phyloP scores from a whole-genome alignment of 345 rosid genomes.

The Litchi chinensis region DNA sequence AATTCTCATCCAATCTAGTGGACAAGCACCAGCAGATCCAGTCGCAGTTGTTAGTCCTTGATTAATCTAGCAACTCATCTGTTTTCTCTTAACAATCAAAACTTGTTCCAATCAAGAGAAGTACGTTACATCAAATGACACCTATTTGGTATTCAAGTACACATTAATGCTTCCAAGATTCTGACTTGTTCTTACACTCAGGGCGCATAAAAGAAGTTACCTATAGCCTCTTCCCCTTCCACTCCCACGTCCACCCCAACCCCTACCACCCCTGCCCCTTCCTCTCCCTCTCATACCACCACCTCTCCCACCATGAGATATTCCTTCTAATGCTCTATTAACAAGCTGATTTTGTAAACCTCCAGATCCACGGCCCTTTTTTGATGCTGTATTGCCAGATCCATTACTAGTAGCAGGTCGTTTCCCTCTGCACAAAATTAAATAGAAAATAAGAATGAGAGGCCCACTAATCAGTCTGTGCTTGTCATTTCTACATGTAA shows the following conservation, averaged over 20 bases:
- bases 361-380: constrained; percentile 77
- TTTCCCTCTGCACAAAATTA: constrained; percentile 58
- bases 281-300: constrained; percentile 70
- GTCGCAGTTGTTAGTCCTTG: constrained; percentile 16
- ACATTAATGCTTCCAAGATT: constrained; percentile 15
- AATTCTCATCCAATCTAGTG: neutral
- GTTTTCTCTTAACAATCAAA: constrained; percentile 19
- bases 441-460: constrained; percentile 8
- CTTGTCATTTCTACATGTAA: neutral
- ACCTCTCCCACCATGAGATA: constrained; percentile 75
- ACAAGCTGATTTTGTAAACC: constrained; percentile 78
- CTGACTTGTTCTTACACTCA: neutral
- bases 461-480: neutral
- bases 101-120: constrained; percentile 18
- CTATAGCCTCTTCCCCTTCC: constrained; percentile 67
- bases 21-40: neutral
- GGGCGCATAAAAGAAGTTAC: constrained; percentile 25
- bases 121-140: constrained; percentile 25
- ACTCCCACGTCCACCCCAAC: constrained; percentile 65
- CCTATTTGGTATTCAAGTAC: constrained; percentile 3
- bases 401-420: constrained; percentile 70
- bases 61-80: constrained; percentile 13
- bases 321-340: constrained; percentile 85
- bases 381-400: constrained; percentile 46
- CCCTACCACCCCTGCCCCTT: constrained; percentile 59